Base-by-base conservation (phyloP, 106 monocot species). In the Narthecium ossifragum region DNA sequence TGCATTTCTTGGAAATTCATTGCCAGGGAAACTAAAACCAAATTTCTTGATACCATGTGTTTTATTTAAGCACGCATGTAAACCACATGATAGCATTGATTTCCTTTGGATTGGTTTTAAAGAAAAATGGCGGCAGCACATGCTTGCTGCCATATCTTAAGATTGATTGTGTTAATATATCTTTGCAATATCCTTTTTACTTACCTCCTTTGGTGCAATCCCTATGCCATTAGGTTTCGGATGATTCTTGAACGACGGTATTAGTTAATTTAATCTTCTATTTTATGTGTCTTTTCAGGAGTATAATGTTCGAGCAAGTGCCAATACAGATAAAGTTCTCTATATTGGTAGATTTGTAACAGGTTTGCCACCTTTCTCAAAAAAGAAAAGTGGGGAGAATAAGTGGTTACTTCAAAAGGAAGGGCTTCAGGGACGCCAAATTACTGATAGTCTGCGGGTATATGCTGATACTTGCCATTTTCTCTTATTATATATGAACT, bases 391-490 rank as follows among this genome's bases (percentile, higher is more conserved):
- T 59, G 72, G 78, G 1, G 85, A 85, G 55, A 81, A 85, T 54
- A 90, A 81, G 39, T 90, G 85, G 90, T 72, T 73, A 26, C 70
- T 90, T 60, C 81, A 85, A 53, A 89, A 84, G 69, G 85, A 90
- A 56, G 83, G 80, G 6, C 76, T 81, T 29, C 90, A 90, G 47
- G 85, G 85, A 17, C 80, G 88, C 1, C 88, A 88, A 53, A 13
- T 79, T 24, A 72, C 79, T 45, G 83, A 88, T 41, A 55, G 59
- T 55, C 29, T 82, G 49, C 64, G 68, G 80, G 87, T 88, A 75
- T 39, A 21, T 41, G 38, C 31, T 6, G 4, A 13, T 60, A 0
- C 10, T 31, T 38, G 3, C 27, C 24, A 48, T 57, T 32, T 26
- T 52, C 26, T 31, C n/a, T 21, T 0, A 20, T 46, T 11, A 33